These are phyloP conservation scores for Apiotrichum montevideense DNA, from an alignment of 1,284 basidiomycete species.

Conservation along the genomic window DNA sequence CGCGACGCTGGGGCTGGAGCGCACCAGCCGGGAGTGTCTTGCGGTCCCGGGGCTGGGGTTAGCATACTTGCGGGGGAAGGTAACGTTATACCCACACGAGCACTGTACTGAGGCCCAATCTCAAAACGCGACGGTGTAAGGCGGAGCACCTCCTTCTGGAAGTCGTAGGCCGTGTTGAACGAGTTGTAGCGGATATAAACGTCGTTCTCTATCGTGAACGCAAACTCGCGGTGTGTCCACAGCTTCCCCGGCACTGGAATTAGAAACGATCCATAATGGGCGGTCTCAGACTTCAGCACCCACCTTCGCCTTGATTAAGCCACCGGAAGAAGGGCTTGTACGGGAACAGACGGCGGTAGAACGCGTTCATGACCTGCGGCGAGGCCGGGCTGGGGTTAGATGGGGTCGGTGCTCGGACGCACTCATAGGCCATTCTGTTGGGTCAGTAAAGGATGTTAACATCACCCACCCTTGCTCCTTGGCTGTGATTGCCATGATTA, in stretches of 20 bases:
- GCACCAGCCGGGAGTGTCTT: slow-evolving; percentile 72
- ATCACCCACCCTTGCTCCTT: slow-evolving; percentile 9
- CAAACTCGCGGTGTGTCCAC: slow-evolving; percentile 90
- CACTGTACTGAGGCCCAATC: slow-evolving; percentile 90
- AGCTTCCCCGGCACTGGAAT: slow-evolving; percentile 54
- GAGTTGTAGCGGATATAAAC: slow-evolving; percentile 94
- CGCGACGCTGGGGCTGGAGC: slow-evolving; percentile 73
- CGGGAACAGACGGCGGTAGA: slow-evolving; percentile 87
- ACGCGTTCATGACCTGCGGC: slow-evolving; percentile 71
- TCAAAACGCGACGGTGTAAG: slow-evolving; percentile 89
- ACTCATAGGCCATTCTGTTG: slow-evolving; percentile 17
- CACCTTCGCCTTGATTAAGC: slow-evolving; percentile 82
- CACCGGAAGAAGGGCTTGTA: slow-evolving; percentile 90
- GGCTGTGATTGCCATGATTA: slow-evolving; percentile 3
- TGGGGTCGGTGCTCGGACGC: not conserved
- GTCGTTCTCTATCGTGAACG: slow-evolving; percentile 89
- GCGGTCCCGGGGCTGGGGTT: slow-evolving; percentile 72
- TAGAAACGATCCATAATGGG: not conserved
- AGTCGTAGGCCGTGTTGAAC: slow-evolving; percentile 74
- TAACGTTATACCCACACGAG: slow-evolving; percentile 56
- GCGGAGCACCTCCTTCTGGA: slow-evolving; percentile 81
- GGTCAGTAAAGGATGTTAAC: not conserved
- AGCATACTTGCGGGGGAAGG: too few relatives aligned
- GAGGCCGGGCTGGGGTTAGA: slow-evolving; percentile 46
- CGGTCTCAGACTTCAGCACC: slow-evolving; percentile 6